Conservation (phyloP, 2,329 filamentous ascomycete genomes). For the Ceratocystis variospora region DNA sequence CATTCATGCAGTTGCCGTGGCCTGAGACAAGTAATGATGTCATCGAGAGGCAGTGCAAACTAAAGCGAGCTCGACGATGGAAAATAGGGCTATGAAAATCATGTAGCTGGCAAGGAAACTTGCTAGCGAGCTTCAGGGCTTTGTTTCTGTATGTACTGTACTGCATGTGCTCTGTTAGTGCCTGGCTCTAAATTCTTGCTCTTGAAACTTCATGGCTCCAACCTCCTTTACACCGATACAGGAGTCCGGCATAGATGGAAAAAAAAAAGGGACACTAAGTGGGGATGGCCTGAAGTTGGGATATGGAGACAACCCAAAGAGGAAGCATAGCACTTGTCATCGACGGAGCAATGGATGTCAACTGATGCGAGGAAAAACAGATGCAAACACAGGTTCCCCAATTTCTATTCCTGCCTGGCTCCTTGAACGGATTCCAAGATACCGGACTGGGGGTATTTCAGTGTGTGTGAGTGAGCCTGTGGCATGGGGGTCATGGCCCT, state of each 20-base stretch:
- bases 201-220: background rate
- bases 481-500: background rate
- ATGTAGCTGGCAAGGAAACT: background rate
- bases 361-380: background rate
- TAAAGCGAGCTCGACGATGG: background rate
- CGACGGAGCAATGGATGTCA: conserved; percentile 5
- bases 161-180: background rate
- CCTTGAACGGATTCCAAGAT: background rate
- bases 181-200: background rate
- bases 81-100: background rate
- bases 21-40: background rate
- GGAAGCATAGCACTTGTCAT: background rate
- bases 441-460: background rate
- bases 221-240: conserved; percentile 6
- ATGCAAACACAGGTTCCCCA: background rate
- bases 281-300: background rate
- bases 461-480: background rate
- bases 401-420: background rate
- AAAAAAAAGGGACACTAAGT: background rate
- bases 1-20: background rate
- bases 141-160: background rate
- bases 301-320: background rate
- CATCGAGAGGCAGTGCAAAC: background rate
- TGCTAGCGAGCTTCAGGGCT: background rate
- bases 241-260: background rate